Percentiles rank a stretch among this genome's conserved stretches.
Evolutionary conservation across 1,139 yeast species (phyloP).

Genomic region (Magnusiomyces clavatus): DNA sequence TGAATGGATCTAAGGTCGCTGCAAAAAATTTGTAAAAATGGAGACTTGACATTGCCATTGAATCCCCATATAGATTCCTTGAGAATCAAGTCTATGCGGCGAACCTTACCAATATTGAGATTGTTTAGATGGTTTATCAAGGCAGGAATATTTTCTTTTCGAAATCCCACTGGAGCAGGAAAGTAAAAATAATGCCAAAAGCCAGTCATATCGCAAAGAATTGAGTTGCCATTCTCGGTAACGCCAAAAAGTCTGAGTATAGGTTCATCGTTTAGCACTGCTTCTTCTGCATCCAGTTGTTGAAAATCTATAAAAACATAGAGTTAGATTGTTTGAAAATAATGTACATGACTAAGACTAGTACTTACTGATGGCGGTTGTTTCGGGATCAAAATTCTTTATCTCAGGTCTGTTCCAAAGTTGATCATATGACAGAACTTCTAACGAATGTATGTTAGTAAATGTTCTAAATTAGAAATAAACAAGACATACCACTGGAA

Average conservation of each 20-base stretch:
- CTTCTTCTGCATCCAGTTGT: conserved; percentile 93
- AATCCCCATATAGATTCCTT: conserved; percentile 95
- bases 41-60: conserved; percentile 66
- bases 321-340: not conserved
- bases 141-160: conserved; percentile 43
- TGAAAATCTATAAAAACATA: conserved; percentile 46
- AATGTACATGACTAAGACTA: not conserved
- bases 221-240: conserved; percentile 77
- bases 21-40: conserved; percentile 68
- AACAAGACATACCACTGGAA: conserved; percentile 14
- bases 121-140: conserved; percentile 42
- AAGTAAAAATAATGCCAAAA: conserved; percentile 86
- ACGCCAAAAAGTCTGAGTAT: conserved; percentile 87
- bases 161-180: conserved; percentile 80
- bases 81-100: conserved; percentile 52
- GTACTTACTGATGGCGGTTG: conserved; percentile 39
- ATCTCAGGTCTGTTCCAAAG: conserved; percentile 58
- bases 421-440: conserved; percentile 37
- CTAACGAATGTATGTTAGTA: not conserved
- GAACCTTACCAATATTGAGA: conserved; percentile 26
- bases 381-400: conserved; percentile 40
- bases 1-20: conserved; percentile 60
- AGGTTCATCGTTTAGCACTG: conserved; percentile 40
- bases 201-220: conserved; percentile 82
- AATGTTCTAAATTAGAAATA: not conserved